Base-by-base conservation (phyloP, 2,329 filamentous ascomycete species). In the Hypoxylon sp. region DNA sequence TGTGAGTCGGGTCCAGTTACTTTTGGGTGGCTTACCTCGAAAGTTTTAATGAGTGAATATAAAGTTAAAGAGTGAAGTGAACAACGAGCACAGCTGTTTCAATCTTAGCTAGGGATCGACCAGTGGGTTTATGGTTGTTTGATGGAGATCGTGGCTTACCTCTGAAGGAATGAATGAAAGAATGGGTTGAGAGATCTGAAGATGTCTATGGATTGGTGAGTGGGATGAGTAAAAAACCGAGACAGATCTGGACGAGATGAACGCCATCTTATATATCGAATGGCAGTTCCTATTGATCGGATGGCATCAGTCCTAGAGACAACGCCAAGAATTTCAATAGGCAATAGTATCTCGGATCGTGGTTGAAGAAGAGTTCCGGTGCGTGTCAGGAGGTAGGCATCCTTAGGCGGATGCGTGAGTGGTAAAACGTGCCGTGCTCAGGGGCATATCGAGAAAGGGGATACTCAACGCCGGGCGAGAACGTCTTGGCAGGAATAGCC, bases 21-120 rank as follows among this genome's bases (percentile, higher is more conserved):
- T 5, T 48, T 44, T 47, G 48, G 13, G 43, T 11, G 28, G 46
- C 73, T 62, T 70, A 78, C 76, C 75, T 80, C 79, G 72, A 76
- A 69, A 75, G 78, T 77, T 80, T 76, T 66, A 75, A 77, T 63
- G 69, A 71, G 71, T 68, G 74, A 69, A 71, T 68, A 58, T 69
- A 80, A 81, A 74, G 80, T 70, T 76, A 80, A 81, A 74, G 78
- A 80, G 71, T 77, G 77, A 79, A 79, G 73, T 64, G 75, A 80
- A 80, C 76, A 79, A 76, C 73, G 81, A 83, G 80, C 80, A 81
- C 80, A 82, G 80, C 81, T 83, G 66, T 63, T 57, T 56, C 6
- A 26, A 50, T 61, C 70, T 75, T 68, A 74, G 72, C 57, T 32
- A 4, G 58, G 49, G 39, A 41, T 54, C 41, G 26, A 47, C 28